Conservation (phyloP, 345 rosid species). For the Sisymbrium irio region DNA sequence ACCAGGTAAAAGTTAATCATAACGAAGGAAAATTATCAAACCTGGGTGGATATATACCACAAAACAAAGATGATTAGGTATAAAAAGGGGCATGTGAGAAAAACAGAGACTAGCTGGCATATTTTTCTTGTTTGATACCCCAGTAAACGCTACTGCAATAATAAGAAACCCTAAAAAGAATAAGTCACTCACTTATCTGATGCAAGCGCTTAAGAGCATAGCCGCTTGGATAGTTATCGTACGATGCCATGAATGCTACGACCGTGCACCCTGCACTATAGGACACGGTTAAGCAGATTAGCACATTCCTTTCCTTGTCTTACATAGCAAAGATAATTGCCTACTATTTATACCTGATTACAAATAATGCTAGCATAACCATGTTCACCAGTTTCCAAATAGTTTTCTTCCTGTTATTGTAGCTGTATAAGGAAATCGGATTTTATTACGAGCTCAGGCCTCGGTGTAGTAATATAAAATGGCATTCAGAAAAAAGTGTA, state of each 20-base stretch:
- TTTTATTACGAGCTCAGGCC: not conserved
- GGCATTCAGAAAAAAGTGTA: not conserved
- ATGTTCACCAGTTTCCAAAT: conserved; percentile 70
- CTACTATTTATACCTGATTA: conserved; percentile 56
- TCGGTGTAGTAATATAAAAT: not conserved
- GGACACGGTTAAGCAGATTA: conserved; percentile 30
- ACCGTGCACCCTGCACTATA: conserved; percentile 87
- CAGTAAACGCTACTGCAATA: not conserved
- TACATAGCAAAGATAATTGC: conserved; percentile 9
- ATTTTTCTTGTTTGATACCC: conserved; percentile 10
- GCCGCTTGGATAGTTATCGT: conserved; percentile 88
- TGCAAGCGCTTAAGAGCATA: conserved; percentile 80
- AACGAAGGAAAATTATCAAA: not conserved
- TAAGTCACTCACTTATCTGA: conserved; percentile 55
- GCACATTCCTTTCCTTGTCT: conserved; percentile 4
- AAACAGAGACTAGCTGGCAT: conserved; percentile 3
- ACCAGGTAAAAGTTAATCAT: not conserved
- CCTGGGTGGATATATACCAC: not conserved
- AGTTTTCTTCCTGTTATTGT: conserved; percentile 77
- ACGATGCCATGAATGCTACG: conserved; percentile 78
- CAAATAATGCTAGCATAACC: conserved; percentile 55
- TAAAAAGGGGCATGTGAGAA: conserved; percentile 1
- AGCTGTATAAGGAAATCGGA: conserved; percentile 47
- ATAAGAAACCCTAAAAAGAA: conserved; percentile 5
- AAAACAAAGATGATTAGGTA: conserved; percentile 2